Evolutionary conservation across 306 rosid species (phyloP).

Genomic region (Hylodesmum podocarpum): DNA sequence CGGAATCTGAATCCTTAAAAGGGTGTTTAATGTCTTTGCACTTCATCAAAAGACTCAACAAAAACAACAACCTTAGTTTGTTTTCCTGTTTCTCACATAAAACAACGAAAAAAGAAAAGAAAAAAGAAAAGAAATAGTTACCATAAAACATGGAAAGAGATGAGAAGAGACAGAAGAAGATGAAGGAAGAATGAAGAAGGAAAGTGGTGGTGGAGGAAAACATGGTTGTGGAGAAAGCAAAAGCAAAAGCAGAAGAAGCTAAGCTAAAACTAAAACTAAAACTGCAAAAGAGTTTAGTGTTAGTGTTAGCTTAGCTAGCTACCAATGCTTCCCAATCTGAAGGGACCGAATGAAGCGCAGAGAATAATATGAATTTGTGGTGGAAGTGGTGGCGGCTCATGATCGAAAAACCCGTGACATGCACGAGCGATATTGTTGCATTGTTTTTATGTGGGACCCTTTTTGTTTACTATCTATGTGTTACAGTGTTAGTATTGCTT

Average conservation of each 20-base stretch:
- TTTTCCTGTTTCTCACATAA: neutral
- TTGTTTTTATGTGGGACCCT: constrained; percentile 3
- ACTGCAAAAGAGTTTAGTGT: neutral
- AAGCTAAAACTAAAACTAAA: neutral
- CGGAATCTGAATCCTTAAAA: constrained; percentile 31
- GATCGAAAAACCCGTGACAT: constrained; percentile 11
- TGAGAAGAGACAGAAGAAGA: constrained; percentile 33
- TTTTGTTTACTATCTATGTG: neutral
- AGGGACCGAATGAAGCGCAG: constrained; percentile 1
- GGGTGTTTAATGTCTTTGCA: constrained; percentile 8
- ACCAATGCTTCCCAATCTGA: constrained; percentile 21
- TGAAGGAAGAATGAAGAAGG: constrained; percentile 7
- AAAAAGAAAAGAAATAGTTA: neutral
- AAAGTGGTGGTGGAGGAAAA: neutral
- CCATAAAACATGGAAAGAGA: constrained; percentile 44
- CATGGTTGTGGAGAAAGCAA: neutral
- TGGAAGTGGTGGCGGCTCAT: constrained; percentile 10
- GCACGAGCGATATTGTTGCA: constrained; percentile 3
- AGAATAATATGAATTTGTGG: constrained; percentile 20
- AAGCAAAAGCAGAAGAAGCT: neutral
- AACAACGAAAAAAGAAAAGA: neutral
- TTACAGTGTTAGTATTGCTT: neutral
- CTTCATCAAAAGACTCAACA: constrained; percentile 1
- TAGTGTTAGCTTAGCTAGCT: neutral
- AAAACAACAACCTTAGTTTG: neutral